Evolutionary conservation across 1,139 yeast genomes (phyloP), one percentile per base, ranked within the genome.

Genomic region (Pichia sp.): DNA sequence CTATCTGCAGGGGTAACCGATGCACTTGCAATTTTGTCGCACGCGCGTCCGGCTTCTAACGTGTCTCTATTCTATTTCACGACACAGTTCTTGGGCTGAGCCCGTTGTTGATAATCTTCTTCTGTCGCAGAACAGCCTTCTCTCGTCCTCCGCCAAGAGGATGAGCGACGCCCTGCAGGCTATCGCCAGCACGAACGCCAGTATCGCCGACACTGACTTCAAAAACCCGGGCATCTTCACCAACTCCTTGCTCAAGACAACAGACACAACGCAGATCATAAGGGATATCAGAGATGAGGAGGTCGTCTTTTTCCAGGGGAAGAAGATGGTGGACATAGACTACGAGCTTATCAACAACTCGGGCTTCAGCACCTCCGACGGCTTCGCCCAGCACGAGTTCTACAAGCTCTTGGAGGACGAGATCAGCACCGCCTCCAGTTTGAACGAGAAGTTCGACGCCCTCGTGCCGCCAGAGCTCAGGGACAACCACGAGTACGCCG

Each of bases 251-350:
- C 32, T 59, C 5, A 55, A 60, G 23, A 57, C 58, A 1, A n/a
- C 30, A 3, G 62, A 59, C 45, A 54, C 62, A 13, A 61, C 61
- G 2, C 57, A 58, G 38, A 48, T 60, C 3, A 54, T 61, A 4
- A 30, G 63, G 31, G 63, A 61, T 44, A 52, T 56, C 4, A 50
- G 59, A 29, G 51, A 48, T 38, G 62, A 61, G 8, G 63, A 61
- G 47, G 26, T 56, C 4, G 53, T 38, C 1, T 53, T 58, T 16
- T 59, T 61, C 29, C 52, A 56, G 26, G 58, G 54, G 8, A 59
- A 54, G 34, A 55, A 57, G 41, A 54, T 57, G 30, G 15, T 30
- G 7, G 59, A 57, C 26, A 51, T 57, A n/a, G 61, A 59, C 29
- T 45, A 56, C 31, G 59, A 59, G 29, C 29, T 57, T 4, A 51